Evolutionary conservation across 2,329 filamentous ascomycete species (phyloP), one percentile per base, ranked within the genome.

Genomic region (Zymoseptoria brevis): DNA sequence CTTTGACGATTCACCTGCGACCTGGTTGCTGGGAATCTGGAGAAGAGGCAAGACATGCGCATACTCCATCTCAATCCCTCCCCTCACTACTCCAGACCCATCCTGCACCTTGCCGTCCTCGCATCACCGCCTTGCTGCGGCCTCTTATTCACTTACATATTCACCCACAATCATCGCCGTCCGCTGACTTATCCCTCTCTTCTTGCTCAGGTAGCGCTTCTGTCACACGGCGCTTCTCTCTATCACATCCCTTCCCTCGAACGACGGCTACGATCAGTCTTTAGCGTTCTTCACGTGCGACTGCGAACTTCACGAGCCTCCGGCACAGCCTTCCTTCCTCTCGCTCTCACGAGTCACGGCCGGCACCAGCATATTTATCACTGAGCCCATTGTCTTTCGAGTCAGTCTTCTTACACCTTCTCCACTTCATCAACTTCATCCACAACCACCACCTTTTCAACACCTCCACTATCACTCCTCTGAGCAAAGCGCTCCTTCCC

Each of bases 311-410:
- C 58, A 19, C 55, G 60, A 54, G 61, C 59, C 61, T 57, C 60
- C 62, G 58, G 64, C 63, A 62, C 65, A 62, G 60, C 53, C n/a
- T 63, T 62, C 57, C 55, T 57, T 60, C 57, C 57, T 62, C 60
- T 59, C 59, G 59, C 58, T 41, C 51, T 62, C 60, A 66, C 65
- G 60, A 69, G 49, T 68, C 59, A 70, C 69, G 68, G 69, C 69
- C 68, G 67, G 35, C 35, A 45, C 62, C 62, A 71, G 69, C 68
- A 69, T 69, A 57, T 61, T 70, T 67, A 68, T 64, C 66, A 63
- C 63, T 16, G 35, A 45, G 35, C 16, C 35, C 35, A 45, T 45
- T 45, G 35, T 59, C 67, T 66, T 65, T 48, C 60, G 63, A 57
- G 67, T 69, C 57, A 68, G 68, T 66, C 50, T 13, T 24, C 53